These are phyloP conservation scores for Scortechinia acanthostroma DNA, from an alignment of 2,329 filamentous ascomycete species.

Conservation along the genomic window DNA sequence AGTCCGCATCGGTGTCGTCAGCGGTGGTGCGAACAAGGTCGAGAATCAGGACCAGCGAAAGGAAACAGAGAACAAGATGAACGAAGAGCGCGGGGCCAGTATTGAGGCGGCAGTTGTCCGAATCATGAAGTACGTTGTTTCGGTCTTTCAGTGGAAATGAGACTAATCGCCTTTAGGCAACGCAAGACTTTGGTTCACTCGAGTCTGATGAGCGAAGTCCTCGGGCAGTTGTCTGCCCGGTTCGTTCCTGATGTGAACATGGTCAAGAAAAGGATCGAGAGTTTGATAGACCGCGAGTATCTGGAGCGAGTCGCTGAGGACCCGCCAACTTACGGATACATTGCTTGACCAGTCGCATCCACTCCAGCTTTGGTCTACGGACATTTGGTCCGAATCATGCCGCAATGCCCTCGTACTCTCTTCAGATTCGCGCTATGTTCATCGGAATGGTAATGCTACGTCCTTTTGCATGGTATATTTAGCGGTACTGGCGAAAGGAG, in stretches of 20 bases:
- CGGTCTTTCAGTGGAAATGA: constrained; percentile 3
- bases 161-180: constrained; percentile 20
- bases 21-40: constrained; percentile 51
- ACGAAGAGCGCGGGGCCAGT: constrained; percentile 34
- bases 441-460: too few relatives aligned
- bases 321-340: constrained; percentile 31
- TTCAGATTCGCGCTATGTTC: too few relatives aligned
- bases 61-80: constrained; percentile 21
- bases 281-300: constrained; percentile 42
- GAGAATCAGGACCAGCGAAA: constrained; percentile 33
- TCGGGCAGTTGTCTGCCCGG: constrained; percentile 33
- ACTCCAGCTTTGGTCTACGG: too few relatives aligned
- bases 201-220: constrained; percentile 38
- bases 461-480: too few relatives aligned
- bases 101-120: constrained; percentile 42
- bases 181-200: constrained; percentile 35
- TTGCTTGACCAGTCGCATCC: constrained; percentile 18
- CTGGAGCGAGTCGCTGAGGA: constrained; percentile 28
- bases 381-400: too few relatives aligned
- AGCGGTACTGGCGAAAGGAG: too few relatives aligned
- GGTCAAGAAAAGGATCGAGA: constrained; percentile 42
- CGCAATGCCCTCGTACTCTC: too few relatives aligned
- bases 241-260: constrained; percentile 41
- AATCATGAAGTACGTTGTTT: constrained; percentile 37
- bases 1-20: constrained; percentile 61